phyloP scores from a whole-genome alignment of 225 moss, liverwort and hornwort genomes.

The Ulota crispa region DNA sequence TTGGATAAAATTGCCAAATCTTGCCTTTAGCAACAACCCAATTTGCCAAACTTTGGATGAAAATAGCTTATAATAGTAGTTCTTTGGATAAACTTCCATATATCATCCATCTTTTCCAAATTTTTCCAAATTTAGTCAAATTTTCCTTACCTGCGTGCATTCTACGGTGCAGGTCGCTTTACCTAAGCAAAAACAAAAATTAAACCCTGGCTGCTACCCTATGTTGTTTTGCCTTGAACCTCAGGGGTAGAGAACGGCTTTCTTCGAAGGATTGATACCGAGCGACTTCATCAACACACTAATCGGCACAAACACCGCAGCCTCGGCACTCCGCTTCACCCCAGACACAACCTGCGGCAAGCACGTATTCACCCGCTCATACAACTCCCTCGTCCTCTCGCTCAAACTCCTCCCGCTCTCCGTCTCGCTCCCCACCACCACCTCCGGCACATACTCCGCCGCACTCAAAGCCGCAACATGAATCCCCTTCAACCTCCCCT shows the following conservation, averaged over 20 bases:
- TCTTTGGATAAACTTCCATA: too few relatives aligned
- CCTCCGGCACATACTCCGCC: not conserved
- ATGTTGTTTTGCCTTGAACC: too few relatives aligned
- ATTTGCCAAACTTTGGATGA: too few relatives aligned
- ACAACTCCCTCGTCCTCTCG: constrained; percentile 5
- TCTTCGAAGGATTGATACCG: not conserved
- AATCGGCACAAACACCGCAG: constrained; percentile 45
- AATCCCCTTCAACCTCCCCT: constrained; percentile 46
- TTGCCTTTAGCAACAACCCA: too few relatives aligned
- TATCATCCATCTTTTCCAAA: too few relatives aligned
- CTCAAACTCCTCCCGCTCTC: not conserved
- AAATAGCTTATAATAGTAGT: too few relatives aligned
- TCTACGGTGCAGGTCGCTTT: too few relatives aligned
- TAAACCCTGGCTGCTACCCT: too few relatives aligned
- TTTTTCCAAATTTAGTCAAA: too few relatives aligned
- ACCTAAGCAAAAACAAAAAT: too few relatives aligned
- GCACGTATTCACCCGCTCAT: constrained; percentile 27
- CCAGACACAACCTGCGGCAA: constrained; percentile 24
- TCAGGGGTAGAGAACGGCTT: constrained; percentile 5
- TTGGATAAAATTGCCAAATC: too few relatives aligned
- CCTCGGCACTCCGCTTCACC: constrained; percentile 12
- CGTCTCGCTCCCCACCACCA: not conserved
- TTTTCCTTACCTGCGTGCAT: too few relatives aligned
- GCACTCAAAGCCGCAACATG: constrained; percentile 36
- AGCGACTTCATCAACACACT: constrained; percentile 41